Conservation (phyloP, 148 eudicot species). For the Camellia lanceoleosa region DNA sequence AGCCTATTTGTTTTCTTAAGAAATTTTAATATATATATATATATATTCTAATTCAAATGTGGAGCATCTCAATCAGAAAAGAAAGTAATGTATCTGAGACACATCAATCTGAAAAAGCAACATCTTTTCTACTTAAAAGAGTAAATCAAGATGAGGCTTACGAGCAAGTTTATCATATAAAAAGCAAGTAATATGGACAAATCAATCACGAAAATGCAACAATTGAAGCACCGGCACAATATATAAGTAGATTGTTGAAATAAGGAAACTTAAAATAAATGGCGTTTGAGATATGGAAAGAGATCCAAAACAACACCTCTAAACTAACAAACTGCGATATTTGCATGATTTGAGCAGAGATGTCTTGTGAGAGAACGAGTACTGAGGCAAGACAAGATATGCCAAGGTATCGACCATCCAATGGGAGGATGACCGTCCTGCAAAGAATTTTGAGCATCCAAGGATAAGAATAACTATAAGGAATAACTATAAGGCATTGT, state of each 20-base stretch:
- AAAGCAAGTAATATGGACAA: background rate
- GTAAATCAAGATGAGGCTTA: background rate
- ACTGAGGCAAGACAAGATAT: constrained; percentile 88
- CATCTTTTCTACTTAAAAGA: background rate
- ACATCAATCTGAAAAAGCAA: no score
- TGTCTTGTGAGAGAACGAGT: constrained; percentile 70
- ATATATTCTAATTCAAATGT: background rate
- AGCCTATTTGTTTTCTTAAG: background rate
- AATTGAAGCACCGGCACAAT: background rate
- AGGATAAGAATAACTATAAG: background rate
- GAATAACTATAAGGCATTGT: background rate
- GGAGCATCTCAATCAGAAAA: background rate
- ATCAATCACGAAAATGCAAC: background rate
- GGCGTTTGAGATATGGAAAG: background rate
- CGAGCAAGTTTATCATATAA: background rate
- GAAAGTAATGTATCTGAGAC: no score
- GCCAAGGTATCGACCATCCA: constrained; percentile 96
- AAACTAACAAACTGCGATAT: constrained; percentile 59
- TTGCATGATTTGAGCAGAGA: constrained; percentile 91
- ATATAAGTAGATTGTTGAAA: background rate
- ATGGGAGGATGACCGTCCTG: constrained; percentile 98
- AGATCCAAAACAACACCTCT: background rate
- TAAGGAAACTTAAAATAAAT: background rate
- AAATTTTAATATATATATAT: background rate
- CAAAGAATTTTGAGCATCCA: background rate